These are phyloP conservation scores for Psilocybe cubensis DNA, from an alignment of 768 basidiomycete species.

Conservation along the genomic window DNA sequence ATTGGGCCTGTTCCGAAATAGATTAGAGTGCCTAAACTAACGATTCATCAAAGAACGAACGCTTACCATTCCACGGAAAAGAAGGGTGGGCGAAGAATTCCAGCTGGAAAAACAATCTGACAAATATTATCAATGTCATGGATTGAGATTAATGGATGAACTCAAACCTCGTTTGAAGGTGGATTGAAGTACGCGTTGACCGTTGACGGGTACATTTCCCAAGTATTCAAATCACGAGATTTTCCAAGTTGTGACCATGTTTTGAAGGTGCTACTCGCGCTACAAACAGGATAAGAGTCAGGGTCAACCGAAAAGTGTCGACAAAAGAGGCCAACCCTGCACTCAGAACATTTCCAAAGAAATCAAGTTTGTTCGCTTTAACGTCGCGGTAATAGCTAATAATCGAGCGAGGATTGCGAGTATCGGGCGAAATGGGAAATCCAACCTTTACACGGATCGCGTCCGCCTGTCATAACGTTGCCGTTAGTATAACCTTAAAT, in stretches of 20 bases:
- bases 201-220: constrained; percentile 88
- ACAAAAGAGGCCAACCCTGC: constrained; percentile 43
- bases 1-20: constrained; percentile 61
- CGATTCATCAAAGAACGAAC: neutral
- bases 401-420: constrained; percentile 68
- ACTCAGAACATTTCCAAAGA: constrained; percentile 84
- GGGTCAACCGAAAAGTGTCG: neutral
- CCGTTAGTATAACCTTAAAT: neutral
- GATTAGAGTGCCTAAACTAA: neutral
- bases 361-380: constrained; percentile 65
- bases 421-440: constrained; percentile 88
- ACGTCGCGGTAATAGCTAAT: constrained; percentile 74
- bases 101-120: constrained; percentile 95
- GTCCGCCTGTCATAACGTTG: constrained; percentile 55
- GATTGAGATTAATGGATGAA: neutral
- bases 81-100: constrained; percentile 92
- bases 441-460: constrained; percentile 91
- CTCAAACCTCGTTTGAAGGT: constrained; percentile 83
- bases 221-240: constrained; percentile 67
- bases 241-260: constrained; percentile 78
- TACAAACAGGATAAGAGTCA: constrained; percentile 23
- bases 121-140: neutral
- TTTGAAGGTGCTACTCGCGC: constrained; percentile 63
- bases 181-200: constrained; percentile 92
- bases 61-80: constrained; percentile 78